Evolutionary conservation across 2,329 filamentous ascomycete genomes (phyloP), one percentile per base, ranked within the genome.

Genomic region (Hymenoscyphus infarciens): DNA sequence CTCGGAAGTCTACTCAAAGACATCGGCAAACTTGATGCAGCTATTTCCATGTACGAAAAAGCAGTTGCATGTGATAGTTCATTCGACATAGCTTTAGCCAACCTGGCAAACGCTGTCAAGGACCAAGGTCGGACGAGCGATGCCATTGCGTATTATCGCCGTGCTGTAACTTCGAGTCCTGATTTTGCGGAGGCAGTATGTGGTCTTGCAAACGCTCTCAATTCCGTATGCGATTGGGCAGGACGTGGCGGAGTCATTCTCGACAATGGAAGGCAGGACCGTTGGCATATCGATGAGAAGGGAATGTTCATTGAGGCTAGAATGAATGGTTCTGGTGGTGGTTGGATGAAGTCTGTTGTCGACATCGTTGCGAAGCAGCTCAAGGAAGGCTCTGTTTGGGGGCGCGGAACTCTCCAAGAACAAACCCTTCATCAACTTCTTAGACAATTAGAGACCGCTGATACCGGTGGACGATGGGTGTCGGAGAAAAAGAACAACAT

Each of bases 121-220:
- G 95, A 99, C 74, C 92, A 96, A 69, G 95, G 95, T 2, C 87
- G 91, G 53, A 91, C 98, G 68, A 90, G 87, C 62, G 95, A 99
- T 74, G 95, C 95, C 1, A 98, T 99, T 64, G 79, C 80, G 29
- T 98, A 96, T 75, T 99, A 99, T 78, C 91, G 87, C 71, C 86
- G 93, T 67, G 95, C 95, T 45, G 94, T 99, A 10, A 83, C 84
- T 38, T 87, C 93, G n/a, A 99, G 95, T 69, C 94, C 95, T 0
- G 90, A 96, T 38, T 99, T 99, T 77, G 92, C 95, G 1, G 95
- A 99, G 77, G 95, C 95, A 6, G 94, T 99, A 0, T 99, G 95
- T 75, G 95, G 95, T 7, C 82, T 99, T 59, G 93, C 92, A 1
- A 98, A 96, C 63, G 94, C 95, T 1, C 80, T 99, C 59, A 98